phyloP scores from a whole-genome alignment of 2,329 filamentous ascomycete genomes.

The Bipolaris victoriae region DNA sequence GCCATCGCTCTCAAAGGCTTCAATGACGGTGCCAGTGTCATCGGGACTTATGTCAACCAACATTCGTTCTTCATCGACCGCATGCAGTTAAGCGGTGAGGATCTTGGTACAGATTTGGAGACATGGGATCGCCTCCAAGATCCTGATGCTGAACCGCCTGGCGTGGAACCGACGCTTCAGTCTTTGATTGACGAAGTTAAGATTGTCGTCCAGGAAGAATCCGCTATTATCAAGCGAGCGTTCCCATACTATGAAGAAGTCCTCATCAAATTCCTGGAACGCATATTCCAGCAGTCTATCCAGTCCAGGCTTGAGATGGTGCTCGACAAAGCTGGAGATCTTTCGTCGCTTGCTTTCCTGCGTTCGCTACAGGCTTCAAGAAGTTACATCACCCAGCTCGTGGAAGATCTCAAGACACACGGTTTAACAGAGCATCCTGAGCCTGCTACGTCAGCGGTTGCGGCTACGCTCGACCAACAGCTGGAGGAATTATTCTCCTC shows the following conservation, averaged over 20 bases:
- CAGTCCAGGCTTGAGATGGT: conserved; percentile 96
- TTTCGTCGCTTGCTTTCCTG: conserved; percentile 90
- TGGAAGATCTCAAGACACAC: conserved; percentile 93
- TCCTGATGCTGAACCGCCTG: conserved; percentile 88
- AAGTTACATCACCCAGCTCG: conserved; percentile 82
- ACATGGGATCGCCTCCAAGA: conserved; percentile 91
- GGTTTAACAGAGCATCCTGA: conserved; percentile 96
- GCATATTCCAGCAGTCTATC: conserved; percentile 97
- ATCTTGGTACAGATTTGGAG: conserved; percentile 74
- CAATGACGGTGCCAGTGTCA: conserved; percentile 92
- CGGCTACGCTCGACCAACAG: conserved; percentile 71
- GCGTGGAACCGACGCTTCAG: conserved; percentile 89
- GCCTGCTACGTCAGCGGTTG: conserved; percentile 82
- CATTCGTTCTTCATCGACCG: conserved; percentile 99
- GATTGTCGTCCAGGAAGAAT: conserved; percentile 95
- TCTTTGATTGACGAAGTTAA: conserved; percentile 92
- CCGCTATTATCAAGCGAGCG: conserved; percentile 92
- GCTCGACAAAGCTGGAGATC: conserved; percentile 87
- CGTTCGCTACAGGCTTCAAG: conserved; percentile 89
- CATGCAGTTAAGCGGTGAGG: conserved; percentile 87
- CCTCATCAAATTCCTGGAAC: conserved; percentile 87
- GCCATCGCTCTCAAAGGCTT: conserved; percentile 94
- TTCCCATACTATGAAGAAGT: conserved; percentile 98
- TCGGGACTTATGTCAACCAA: conserved; percentile 96
- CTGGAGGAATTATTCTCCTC: conserved; percentile 70